Base-by-base conservation (phyloP, 495 filamentous ascomycete species). In the Penicillium bialowiezense region DNA sequence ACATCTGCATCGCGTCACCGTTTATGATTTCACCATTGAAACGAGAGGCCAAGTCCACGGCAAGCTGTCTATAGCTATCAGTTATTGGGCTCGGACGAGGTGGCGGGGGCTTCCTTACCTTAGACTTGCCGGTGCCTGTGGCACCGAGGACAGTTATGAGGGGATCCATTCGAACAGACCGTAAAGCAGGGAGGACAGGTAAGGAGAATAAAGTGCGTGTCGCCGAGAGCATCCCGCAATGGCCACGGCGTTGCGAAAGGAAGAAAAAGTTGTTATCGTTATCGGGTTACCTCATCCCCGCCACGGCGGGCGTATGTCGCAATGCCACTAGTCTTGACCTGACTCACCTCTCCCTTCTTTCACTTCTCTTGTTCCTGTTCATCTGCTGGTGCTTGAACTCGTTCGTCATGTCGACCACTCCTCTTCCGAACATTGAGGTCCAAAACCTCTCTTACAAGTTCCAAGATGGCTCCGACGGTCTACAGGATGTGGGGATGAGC, bases 1-100 rank as follows among this genome's bases (percentile, higher is more conserved):
- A 99, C 78, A 99, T 85, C 64, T 97, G 95, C 89, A 99, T 93
- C n/a, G 93, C 93, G 72, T 99, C 95, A 41, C 88, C 91, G 63
- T 99, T 99, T 74, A 99, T 89, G 44, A 99, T 81, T 70, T 99
- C 95, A 54, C 95, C 95, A 67, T 95, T 87, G 69, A 88, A 91
- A 28, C 77, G 78, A 29, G 76, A 74, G 3, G 95, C 93, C 23
- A 99, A 64, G 38, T 95, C 88, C 7, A 99, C 88, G 43, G 95
- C 95, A 54, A 99, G 87, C 92, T 97, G 62, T 60, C 71, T 73
- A 60, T 51, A 68, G 38, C 42, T 41, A 45, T 73, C 52, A 74
- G 66, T 36, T 32, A 41, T 42, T 28, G 36, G 8, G 21, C 17
- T 28, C 5, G 18, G 10, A 31, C 17, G 41, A 47, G 35, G 5